These are phyloP conservation scores for Diplosphaera chodatii DNA, from an alignment of 139 green algal genomes.

Conservation along the genomic window DNA sequence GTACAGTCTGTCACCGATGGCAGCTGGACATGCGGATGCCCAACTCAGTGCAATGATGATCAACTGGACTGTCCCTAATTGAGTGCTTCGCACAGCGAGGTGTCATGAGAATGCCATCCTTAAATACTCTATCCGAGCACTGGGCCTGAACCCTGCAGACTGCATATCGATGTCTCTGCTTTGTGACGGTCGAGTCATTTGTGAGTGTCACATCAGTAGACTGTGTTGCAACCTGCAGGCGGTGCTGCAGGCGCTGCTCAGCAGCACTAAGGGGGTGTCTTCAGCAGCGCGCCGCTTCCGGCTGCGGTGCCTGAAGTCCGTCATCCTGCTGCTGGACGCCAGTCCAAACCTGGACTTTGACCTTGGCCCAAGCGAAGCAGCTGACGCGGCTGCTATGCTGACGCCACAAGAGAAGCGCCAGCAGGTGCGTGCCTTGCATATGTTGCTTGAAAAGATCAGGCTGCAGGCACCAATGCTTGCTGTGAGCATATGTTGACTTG, in stretches of 20 bases:
- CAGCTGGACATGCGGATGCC: no score
- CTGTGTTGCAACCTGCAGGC: constrained; percentile 6
- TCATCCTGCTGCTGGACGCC: constrained; percentile 36
- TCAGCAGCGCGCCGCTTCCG: constrained; percentile 74
- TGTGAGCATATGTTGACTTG: no score
- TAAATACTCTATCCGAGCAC: background rate
- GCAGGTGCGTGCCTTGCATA: no score
- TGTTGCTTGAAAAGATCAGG: no score
- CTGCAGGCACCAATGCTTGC: no score
- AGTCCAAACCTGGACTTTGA: background rate
- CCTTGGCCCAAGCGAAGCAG: background rate
- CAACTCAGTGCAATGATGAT: background rate
- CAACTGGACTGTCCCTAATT: background rate
- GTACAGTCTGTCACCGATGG: no score
- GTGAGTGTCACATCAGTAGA: no score
- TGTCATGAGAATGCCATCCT: background rate
- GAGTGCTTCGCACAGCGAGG: constrained; percentile 6
- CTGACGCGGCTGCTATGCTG: background rate
- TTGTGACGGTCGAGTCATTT: no score
- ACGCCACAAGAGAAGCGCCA: constrained; percentile 3
- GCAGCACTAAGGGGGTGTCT: constrained; percentile 10
- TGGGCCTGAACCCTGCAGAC: no score
- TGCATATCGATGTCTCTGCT: no score
- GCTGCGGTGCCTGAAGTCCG: constrained; percentile 51
- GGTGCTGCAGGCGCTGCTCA: constrained; percentile 52